Percentiles rank a stretch among this genome's conserved stretches.
Conservation (phyloP, 371 early-diverging fungal species). For the Mortierella sp. region DNA sequence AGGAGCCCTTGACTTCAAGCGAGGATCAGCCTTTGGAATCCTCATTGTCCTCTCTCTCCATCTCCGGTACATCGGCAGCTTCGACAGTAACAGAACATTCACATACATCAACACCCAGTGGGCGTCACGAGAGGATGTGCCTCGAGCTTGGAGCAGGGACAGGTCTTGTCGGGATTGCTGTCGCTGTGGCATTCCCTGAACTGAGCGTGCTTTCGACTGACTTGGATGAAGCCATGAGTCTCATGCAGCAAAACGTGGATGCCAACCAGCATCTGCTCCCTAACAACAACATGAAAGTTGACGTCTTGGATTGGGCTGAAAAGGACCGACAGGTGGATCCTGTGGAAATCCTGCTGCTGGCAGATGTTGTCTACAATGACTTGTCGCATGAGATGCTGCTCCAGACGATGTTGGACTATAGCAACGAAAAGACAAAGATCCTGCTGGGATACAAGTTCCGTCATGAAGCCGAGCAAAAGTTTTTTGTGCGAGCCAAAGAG, state of each 20-base stretch:
- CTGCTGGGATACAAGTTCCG: conserved; percentile 54
- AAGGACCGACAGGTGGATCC: conserved; percentile 48
- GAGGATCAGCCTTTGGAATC: conserved; percentile 14
- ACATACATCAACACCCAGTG: conserved; percentile 6
- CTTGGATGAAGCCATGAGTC: conserved; percentile 41
- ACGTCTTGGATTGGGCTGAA: conserved; percentile 53
- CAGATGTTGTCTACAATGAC: conserved; percentile 54
- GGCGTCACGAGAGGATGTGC: conserved; percentile 29
- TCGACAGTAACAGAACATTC: not conserved
- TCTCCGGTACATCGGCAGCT: conserved; percentile 8
- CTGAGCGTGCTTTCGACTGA: conserved; percentile 45
- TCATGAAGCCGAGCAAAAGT: conserved; percentile 46
- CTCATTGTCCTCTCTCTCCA: conserved; percentile 23
- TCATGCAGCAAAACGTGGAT: conserved; percentile 55
- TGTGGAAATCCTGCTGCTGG: conserved; percentile 46
- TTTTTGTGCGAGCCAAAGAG: conserved; percentile 44
- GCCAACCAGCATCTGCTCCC: conserved; percentile 37
- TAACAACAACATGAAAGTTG: conserved; percentile 42
- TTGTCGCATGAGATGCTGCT: conserved; percentile 39
- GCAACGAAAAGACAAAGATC: conserved; percentile 43
- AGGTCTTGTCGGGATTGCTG: conserved; percentile 51
- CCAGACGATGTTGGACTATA: conserved; percentile 49
- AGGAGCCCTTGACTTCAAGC: not conserved
- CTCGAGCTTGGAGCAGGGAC: conserved; percentile 54
- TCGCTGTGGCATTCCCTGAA: conserved; percentile 49